phyloP scores from a whole-genome alignment of 1,284 basidiomycete species.

The Rhizoctonia solani region DNA sequence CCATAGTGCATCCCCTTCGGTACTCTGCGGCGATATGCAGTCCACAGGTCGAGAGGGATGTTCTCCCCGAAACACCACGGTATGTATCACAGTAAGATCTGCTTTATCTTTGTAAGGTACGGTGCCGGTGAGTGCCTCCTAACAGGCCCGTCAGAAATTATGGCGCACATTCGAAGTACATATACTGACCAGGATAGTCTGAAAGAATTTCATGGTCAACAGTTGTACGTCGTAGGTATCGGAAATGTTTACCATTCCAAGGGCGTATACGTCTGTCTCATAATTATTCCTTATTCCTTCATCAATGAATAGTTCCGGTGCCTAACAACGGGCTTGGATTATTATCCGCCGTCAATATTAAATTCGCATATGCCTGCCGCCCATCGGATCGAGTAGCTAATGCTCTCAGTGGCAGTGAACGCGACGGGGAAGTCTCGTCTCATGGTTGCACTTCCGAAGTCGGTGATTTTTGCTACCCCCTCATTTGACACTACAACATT shows the following conservation, averaged over 20 bases:
- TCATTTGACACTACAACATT: slow-evolving; percentile 19
- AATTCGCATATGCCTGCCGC: background rate
- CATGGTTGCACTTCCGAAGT: slow-evolving; percentile 28
- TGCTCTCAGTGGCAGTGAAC: slow-evolving; percentile 21
- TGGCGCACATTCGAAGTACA: background rate
- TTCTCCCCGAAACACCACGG: background rate
- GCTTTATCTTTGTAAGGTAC: slow-evolving; percentile 20
- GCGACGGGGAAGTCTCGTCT: slow-evolving; percentile 21
- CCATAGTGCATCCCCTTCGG: slow-evolving; percentile 9
- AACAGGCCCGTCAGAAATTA: background rate
- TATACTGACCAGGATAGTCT: slow-evolving; percentile 21
- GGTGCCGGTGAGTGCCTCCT: slow-evolving; percentile 26
- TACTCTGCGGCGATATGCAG: background rate
- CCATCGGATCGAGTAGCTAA: slow-evolving; percentile 25
- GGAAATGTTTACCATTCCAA: slow-evolving; percentile 9
- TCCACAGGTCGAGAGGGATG: slow-evolving; percentile 1
- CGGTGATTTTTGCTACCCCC: slow-evolving; percentile 12
- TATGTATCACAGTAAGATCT: slow-evolving; percentile 5
- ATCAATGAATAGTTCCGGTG: slow-evolving; percentile 18
- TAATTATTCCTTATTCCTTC: slow-evolving; percentile 3
- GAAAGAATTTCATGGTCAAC: background rate
- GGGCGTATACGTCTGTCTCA: slow-evolving; percentile 23
- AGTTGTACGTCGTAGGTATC: background rate
- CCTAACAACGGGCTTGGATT: background rate
- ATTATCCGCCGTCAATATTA: background rate